These are phyloP conservation scores for Neckera pumila DNA, from an alignment of 225 moss, liverwort and hornwort genomes.

Conservation along the genomic window DNA sequence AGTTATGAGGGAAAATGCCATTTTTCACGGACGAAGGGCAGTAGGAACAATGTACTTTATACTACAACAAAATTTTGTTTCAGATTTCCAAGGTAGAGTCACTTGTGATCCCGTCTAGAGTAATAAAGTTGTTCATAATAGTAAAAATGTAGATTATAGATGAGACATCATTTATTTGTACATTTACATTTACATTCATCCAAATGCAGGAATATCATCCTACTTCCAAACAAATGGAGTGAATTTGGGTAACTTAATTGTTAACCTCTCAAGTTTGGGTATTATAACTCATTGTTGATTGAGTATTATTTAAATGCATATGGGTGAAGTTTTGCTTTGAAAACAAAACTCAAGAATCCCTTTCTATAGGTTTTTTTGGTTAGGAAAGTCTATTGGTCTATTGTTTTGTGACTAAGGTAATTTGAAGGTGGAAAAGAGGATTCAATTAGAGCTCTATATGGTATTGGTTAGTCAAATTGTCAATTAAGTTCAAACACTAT, in stretches of 20 bases:
- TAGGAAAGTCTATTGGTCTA: too few species aligned
- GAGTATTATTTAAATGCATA: neutral
- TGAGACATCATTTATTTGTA: neutral
- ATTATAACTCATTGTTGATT: neutral
- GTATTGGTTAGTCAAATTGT: neutral
- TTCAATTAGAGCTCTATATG: neutral
- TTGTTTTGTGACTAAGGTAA: neutral
- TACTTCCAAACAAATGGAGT: too few species aligned
- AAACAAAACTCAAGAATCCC: too few species aligned
- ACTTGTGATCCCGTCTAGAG: neutral
- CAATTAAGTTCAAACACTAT: neutral
- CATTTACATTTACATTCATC: neutral
- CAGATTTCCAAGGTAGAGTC: neutral
- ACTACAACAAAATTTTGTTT: too few species aligned
- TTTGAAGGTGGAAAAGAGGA: neutral
- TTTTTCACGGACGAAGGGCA: too few species aligned
- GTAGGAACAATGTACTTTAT: too few species aligned
- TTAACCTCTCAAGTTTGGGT: neutral
- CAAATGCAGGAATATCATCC: neutral
- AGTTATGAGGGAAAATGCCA: too few species aligned
- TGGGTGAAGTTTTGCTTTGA: neutral
- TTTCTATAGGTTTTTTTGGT: too few species aligned
- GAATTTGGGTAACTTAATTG: neutral
- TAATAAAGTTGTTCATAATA: neutral
- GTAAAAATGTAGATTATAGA: neutral